Evolutionary conservation across 371 early-diverging fungal genomes (phyloP), one percentile per base, ranked within the genome.

Genomic region (Haplosporangium sp.): DNA sequence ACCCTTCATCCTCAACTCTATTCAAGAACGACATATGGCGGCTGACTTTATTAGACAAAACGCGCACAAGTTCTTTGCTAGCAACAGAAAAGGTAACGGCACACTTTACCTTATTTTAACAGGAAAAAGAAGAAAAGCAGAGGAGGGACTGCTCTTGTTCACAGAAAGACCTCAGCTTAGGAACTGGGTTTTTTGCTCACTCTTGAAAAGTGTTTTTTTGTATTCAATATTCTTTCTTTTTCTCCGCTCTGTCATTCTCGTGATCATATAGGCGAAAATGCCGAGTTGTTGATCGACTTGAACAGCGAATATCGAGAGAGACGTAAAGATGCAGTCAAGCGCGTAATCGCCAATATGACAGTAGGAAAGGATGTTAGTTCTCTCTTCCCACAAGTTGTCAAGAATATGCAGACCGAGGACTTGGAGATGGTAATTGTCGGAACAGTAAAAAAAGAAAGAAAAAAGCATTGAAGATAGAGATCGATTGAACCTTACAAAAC

Each of bases 401-500:
- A 97, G 88, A 97, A 97, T 88, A 99, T 99, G 98, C 98, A 98
- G 83, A 99, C 98, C 2, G 98, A 97, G 71, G 98, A 98, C 84
- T 83, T 99, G 67, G 98, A 98, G 77, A 92, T 93, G 99, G 99
- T 62, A 96, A 27, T 0, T 20, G 53, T 2, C 4, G 53, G 20
- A 53, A 53, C 0, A 53, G 5, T n/a, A 27, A 20, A 53, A 6
- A n/a, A n/a, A n/a, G 0, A 5, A 50, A 50, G 50, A 17, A 11
- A 5, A 50, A 20, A 27, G 27, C 27, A 27, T 27, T 27, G 27
- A 27, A 27, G 27, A 27, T 27, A 27, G 27, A 3, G 53, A 53
- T n/a, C 53, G 20, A 53, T 10, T 53, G 53, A 20, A 20, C 53
- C 27, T 53, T 53, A 20, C 53, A 53, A 20, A 6, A 6, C 35